Conservation (phyloP, 2,329 filamentous ascomycete genomes). For the Daldinia sp. region DNA sequence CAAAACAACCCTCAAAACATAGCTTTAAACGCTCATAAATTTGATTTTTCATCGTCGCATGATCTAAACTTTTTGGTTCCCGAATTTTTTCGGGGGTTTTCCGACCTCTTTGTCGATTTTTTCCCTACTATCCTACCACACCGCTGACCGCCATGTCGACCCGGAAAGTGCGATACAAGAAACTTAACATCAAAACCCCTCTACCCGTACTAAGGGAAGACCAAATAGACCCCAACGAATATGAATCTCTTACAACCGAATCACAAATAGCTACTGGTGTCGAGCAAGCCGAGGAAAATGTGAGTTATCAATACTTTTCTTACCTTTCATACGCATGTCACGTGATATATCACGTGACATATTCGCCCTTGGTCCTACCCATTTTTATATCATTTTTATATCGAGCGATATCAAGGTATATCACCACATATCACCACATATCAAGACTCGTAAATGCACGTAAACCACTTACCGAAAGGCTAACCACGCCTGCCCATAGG, state of each 20-base stretch:
- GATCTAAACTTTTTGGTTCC: slow-evolving; percentile 67
- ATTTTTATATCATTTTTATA: not conserved
- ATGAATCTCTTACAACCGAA: slow-evolving; percentile 85
- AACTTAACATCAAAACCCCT: slow-evolving; percentile 89
- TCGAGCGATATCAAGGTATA: slow-evolving; percentile 15
- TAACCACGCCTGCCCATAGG: slow-evolving; percentile 60
- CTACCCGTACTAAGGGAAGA: slow-evolving; percentile 88
- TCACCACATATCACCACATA: too few relatives aligned
- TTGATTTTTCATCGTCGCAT: slow-evolving; percentile 60
- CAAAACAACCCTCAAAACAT: slow-evolving; percentile 61
- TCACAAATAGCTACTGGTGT: slow-evolving; percentile 93
- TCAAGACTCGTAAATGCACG: too few relatives aligned
- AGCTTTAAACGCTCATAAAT: slow-evolving; percentile 64
- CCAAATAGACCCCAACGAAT: slow-evolving; percentile 86
- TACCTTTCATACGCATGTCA: slow-evolving; percentile 31
- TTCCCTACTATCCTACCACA: slow-evolving; percentile 44
- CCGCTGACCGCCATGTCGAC: slow-evolving; percentile 63
- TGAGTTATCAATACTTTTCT: slow-evolving; percentile 64
- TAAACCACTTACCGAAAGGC: slow-evolving; percentile 27
- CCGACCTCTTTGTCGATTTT: slow-evolving; percentile 55
- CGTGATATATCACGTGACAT: slow-evolving; percentile 2
- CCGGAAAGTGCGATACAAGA: slow-evolving; percentile 82
- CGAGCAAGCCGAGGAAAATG: slow-evolving; percentile 96
- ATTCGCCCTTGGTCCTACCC: not conserved
- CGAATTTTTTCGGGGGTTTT: slow-evolving; percentile 71